A percentile compares a stretch with the other conserved stretches of the same genome.
These are phyloP conservation scores for Bipolaris oryzae DNA, from an alignment of 2,329 filamentous ascomycete genomes.

Conservation along the genomic window DNA sequence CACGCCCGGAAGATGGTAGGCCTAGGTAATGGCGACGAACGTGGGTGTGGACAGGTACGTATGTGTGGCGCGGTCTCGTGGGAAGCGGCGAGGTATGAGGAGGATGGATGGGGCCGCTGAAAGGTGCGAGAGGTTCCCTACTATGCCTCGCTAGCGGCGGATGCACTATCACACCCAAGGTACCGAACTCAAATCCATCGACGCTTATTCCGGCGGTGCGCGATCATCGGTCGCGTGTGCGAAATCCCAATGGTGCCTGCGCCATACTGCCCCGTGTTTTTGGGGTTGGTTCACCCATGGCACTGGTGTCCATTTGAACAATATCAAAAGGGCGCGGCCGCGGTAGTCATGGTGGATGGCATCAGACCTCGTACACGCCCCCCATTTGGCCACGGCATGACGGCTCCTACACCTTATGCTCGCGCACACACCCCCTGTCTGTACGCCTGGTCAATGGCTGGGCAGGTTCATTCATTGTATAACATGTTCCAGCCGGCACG, in stretches of 20 bases:
- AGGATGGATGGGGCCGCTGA: conserved; percentile 20
- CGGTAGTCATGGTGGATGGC: conserved; percentile 5
- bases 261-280: background rate
- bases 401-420: background rate
- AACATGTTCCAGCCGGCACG: background rate
- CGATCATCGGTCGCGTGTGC: background rate
- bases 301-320: background rate
- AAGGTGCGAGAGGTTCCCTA: conserved; percentile 21
- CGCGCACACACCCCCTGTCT: conserved; percentile 1
- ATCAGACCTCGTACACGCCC: conserved; percentile 12
- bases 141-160: conserved; percentile 20
- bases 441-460: background rate
- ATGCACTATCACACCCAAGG: conserved; percentile 17
- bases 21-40: background rate
- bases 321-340: background rate
- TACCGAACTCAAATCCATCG: conserved; percentile 16
- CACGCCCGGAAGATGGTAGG: background rate
- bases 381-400: conserved; percentile 5
- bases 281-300: background rate
- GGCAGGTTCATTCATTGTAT: background rate
- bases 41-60: conserved; percentile 13
- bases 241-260: background rate
- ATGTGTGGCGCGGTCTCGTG: conserved; percentile 13
- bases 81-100: conserved; percentile 22
- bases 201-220: conserved; percentile 8